Evolutionary conservation across 108 stramenopile species (phyloP), one percentile per base, ranked within the genome.

Genomic region (Skeletonema potamos): DNA sequence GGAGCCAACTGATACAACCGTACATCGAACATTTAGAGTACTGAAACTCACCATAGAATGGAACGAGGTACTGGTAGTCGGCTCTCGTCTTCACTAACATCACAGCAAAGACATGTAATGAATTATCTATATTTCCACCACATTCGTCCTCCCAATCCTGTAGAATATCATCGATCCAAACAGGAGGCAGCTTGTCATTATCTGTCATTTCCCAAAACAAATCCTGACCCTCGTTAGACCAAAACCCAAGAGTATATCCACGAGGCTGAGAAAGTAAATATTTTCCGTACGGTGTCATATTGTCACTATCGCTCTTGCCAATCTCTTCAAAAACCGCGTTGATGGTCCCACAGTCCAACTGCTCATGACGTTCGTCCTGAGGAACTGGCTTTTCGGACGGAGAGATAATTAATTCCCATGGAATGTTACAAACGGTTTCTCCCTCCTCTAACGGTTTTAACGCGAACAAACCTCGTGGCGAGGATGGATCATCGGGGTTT

Each of bases 11-110:
- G 9, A 37, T 37, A 37, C 36, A 9, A 12, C 0, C 8, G 1
- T 37, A 11, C 36, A 37, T 12, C 30, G 12, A 37, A 37, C 36
- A 1, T 10, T n/a, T 41, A n/a, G 39, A n/a, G 39, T 2, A n/a
- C n/a, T n/a, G n/a, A n/a, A 3, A 63, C 70, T 71, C 32, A 71
- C 70, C 89, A 70, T 83, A 87, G 18, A 76, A 64, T 5, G 91
- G 91, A 78, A 93, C 79, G 84, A 94, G 76, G 48, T 83, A 58
- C 26, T 79, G 74, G 62, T 87, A 89, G 79, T 89, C 89, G 0
- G 72, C 79, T 36, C 88, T 63, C 24, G 85, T 74, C n/a, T 85
- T 64, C 6, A 87, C 77, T 0, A 88, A 61, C 70, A 86, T 72
- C 28, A 75, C 76, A 9, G 84, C 87, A 61, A 85, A n/a, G n/a